These are phyloP conservation scores for Avicennia marina DNA, from an alignment of 257 asterid species.

Conservation along the genomic window DNA sequence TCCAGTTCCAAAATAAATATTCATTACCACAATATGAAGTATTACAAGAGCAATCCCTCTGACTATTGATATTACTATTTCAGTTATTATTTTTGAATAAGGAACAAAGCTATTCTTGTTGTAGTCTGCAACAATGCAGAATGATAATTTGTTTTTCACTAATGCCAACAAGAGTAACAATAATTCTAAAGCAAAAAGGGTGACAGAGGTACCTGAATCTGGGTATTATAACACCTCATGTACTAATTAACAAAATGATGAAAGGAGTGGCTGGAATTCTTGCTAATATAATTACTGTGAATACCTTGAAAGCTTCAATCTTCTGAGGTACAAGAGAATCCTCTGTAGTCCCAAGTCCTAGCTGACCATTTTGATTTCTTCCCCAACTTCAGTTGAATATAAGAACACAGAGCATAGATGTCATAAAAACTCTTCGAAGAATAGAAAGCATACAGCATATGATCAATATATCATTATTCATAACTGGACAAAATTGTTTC, in stretches of 20 bases:
- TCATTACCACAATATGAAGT: too few species aligned
- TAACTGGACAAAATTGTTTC: not conserved
- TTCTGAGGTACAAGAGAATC: constrained; percentile 86
- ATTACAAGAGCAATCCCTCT: too few species aligned
- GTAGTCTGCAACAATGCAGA: too few species aligned
- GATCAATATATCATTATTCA: not conserved
- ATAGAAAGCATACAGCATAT: not conserved
- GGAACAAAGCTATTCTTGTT: too few species aligned
- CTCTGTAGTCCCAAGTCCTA: constrained; percentile 93
- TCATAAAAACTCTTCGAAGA: not conserved
- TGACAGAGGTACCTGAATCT: too few species aligned
- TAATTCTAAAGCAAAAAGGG: too few species aligned
- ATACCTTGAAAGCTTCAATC: constrained; percentile 88
- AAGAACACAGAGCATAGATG: constrained; percentile 17
- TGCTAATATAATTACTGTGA: constrained; percentile 1
- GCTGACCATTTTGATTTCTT: constrained; percentile 95
- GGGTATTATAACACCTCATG: too few species aligned
- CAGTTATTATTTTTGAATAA: too few species aligned
- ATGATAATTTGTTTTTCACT: too few species aligned
- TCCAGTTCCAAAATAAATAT: too few species aligned
- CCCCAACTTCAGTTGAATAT: constrained; percentile 76
- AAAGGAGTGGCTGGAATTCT: not conserved
- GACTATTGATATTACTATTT: too few species aligned
- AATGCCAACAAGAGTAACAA: too few species aligned
- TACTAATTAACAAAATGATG: not conserved